phyloP scores from a whole-genome alignment of 371 early-diverging fungal genomes.

The Apophysomyces ossiformis region DNA sequence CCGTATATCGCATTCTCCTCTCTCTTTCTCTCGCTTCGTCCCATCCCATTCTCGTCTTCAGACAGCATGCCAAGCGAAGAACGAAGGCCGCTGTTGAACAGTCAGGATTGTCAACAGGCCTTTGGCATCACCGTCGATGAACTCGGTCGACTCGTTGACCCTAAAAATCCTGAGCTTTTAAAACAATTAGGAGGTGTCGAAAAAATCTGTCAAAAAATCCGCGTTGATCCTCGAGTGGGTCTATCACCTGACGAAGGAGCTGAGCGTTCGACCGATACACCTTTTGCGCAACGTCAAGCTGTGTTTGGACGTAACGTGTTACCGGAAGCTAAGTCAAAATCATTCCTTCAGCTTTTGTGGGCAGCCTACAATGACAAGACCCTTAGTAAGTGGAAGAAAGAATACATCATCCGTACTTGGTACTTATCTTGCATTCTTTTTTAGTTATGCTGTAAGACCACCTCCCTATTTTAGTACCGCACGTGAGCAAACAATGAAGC shows the following conservation, averaged over 20 bases:
- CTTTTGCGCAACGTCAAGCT: slow-evolving; percentile 65
- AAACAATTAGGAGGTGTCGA: slow-evolving; percentile 69
- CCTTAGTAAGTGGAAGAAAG: slow-evolving; percentile 48
- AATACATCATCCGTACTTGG: slow-evolving; percentile 1
- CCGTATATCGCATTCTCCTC: slow-evolving; percentile 16
- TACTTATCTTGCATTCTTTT: neutral
- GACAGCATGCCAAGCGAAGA: slow-evolving; percentile 31
- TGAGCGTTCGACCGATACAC: slow-evolving; percentile 33
- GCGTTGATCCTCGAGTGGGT: slow-evolving; percentile 68
- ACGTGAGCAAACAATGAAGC: slow-evolving; percentile 14
- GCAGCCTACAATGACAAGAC: slow-evolving; percentile 74
- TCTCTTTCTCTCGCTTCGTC: slow-evolving; percentile 15
- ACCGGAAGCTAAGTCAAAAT: slow-evolving; percentile 66
- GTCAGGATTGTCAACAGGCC: slow-evolving; percentile 17
- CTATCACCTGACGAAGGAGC: slow-evolving; percentile 67
- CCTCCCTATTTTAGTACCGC: neutral
- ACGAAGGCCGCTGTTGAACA: slow-evolving; percentile 34
- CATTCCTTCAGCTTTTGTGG: slow-evolving; percentile 66
- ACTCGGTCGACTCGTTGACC: slow-evolving; percentile 65
- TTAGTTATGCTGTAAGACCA: slow-evolving; percentile 9
- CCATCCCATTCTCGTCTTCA: neutral
- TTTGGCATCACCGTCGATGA: slow-evolving; percentile 58
- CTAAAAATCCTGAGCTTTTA: slow-evolving; percentile 70
- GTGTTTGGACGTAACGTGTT: slow-evolving; percentile 76
- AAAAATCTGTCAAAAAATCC: slow-evolving; percentile 62